These are phyloP conservation scores for Cardamine chenopodiifolia DNA, from an alignment of 345 rosid genomes.

Conservation along the genomic window DNA sequence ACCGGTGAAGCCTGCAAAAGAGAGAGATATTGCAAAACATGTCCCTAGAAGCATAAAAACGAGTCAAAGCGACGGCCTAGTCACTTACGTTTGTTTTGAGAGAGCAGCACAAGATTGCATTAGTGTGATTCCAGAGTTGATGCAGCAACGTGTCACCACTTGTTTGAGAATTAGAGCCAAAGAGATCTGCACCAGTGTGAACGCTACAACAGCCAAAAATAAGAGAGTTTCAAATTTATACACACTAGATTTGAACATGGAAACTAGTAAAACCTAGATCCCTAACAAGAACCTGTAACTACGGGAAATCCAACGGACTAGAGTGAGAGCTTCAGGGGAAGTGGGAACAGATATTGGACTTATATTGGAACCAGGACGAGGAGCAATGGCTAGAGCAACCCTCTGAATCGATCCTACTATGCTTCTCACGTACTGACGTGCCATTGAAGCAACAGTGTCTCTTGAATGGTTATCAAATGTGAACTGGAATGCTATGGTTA, in stretches of 20 bases:
- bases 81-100: conserved; percentile 68
- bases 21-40: neutral
- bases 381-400: conserved; percentile 95
- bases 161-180: conserved; percentile 52
- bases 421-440: conserved; percentile 87
- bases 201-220: conserved; percentile 46
- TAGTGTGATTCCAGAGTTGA: conserved; percentile 85
- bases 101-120: conserved; percentile 93
- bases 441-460: conserved; percentile 94
- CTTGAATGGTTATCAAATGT: conserved; percentile 77
- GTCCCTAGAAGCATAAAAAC: neutral
- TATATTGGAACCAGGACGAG: conserved; percentile 51
- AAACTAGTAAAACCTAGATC: neutral
- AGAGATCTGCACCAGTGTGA: conserved; percentile 73
- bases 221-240: neutral
- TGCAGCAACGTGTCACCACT: conserved; percentile 71
- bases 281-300: conserved; percentile 70
- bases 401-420: conserved; percentile 94
- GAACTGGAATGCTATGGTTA: conserved; percentile 94
- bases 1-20: conserved; percentile 70
- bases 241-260: conserved; percentile 1
- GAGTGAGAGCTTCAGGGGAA: conserved; percentile 90
- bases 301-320: conserved; percentile 75
- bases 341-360: conserved; percentile 70
- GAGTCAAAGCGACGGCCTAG: too few relatives aligned